phyloP scores from a whole-genome alignment of 352 stramenopile species.

The Phytopythium helicoides region DNA sequence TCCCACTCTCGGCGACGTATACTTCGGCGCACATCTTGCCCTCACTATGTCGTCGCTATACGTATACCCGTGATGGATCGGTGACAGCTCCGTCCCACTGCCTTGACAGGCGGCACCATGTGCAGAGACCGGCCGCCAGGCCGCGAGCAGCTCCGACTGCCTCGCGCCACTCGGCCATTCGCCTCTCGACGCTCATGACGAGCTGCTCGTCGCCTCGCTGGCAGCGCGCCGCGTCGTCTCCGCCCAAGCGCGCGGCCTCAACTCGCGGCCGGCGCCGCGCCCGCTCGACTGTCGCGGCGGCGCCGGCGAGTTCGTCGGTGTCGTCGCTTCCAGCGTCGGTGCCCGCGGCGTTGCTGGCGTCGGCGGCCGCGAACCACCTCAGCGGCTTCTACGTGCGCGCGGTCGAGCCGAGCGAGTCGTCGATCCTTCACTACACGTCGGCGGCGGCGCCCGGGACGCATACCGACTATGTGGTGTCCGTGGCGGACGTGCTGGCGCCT shows the following conservation, averaged over 20 bases:
- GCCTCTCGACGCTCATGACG: neutral
- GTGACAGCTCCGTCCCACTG: constrained; percentile 7
- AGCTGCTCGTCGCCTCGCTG: no score
- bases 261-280: neutral
- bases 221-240: no score
- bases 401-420: constrained; percentile 54
- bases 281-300: constrained; percentile 1
- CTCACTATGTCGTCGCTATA: neutral
- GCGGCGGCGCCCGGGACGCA: constrained; percentile 35
- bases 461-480: constrained; percentile 67
- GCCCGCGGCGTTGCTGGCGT: constrained; percentile 9
- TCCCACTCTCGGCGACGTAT: constrained; percentile 7
- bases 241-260: neutral
- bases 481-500: constrained; percentile 49
- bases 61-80: constrained; percentile 9
- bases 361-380: constrained; percentile 32
- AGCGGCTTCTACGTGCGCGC: constrained; percentile 60
- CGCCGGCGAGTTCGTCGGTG: neutral
- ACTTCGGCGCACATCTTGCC: neutral
- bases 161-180: neutral
- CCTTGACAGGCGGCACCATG: constrained; percentile 5
- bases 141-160: neutral
- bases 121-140: neutral
- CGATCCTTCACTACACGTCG: constrained; percentile 47
- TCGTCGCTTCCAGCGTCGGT: neutral